A percentile compares a stretch with the other conserved stretches of the same genome.
These are phyloP conservation scores for Candolleomyces eurysporus DNA, from an alignment of 768 basidiomycete species.

Conservation along the genomic window DNA sequence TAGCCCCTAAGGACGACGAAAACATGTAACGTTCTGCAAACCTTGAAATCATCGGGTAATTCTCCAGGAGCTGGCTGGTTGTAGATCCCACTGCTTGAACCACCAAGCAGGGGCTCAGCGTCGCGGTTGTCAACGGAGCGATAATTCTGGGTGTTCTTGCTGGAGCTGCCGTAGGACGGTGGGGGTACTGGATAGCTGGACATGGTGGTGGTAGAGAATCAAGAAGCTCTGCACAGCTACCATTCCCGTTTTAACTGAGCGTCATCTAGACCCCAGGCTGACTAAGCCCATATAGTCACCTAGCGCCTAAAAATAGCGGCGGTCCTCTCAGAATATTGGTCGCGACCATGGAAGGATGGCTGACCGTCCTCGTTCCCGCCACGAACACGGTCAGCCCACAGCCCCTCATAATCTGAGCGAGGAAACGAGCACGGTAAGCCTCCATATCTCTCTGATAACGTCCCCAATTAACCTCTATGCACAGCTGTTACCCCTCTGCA, in stretches of 20 bases:
- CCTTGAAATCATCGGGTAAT: constrained; percentile 93
- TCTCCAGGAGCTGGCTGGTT: constrained; percentile 76
- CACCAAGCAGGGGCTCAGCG: constrained; percentile 57
- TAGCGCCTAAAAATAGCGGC: background rate
- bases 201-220: constrained; percentile 43
- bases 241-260: background rate
- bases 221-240: constrained; percentile 4
- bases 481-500: no score
- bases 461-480: no score
- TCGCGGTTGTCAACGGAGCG: constrained; percentile 31
- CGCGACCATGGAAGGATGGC: background rate
- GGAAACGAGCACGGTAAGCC: background rate
- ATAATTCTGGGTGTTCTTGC: constrained; percentile 27
- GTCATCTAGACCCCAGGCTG: background rate
- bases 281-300: constrained; percentile 5
- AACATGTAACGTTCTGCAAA: constrained; percentile 23
- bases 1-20: background rate
- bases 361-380: background rate
- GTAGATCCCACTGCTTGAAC: constrained; percentile 56
- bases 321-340: background rate
- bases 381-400: background rate
- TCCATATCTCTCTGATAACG: background rate
- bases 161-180: constrained; percentile 52
- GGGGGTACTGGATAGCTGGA: constrained; percentile 61
- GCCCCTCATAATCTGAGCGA: background rate